phyloP scores from a whole-genome alignment of 2,329 filamentous ascomycete genomes.

The Pseudogymnoascus sp. region DNA sequence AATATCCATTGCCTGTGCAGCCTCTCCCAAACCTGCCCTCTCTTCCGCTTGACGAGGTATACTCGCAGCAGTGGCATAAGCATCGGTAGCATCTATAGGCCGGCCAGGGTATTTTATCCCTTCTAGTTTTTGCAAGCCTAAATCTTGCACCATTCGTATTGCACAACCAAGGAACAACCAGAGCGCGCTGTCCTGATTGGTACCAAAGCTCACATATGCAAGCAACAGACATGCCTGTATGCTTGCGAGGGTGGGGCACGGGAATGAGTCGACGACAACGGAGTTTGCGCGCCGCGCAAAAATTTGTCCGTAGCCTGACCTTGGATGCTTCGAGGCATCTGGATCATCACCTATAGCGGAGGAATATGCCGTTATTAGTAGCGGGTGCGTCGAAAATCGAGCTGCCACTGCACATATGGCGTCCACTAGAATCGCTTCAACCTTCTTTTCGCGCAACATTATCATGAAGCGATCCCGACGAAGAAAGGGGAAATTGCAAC shows the following conservation, averaged over 20 bases:
- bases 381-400: slow-evolving; percentile 60
- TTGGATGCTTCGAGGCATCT: slow-evolving; percentile 36
- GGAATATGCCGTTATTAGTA: slow-evolving; percentile 30
- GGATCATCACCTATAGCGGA: slow-evolving; percentile 30
- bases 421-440: slow-evolving; percentile 79
- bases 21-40: neutral
- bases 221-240: slow-evolving; percentile 77
- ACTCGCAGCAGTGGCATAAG: neutral
- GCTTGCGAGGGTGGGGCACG: slow-evolving; percentile 72
- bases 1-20: neutral
- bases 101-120: slow-evolving; percentile 43
- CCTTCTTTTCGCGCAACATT: slow-evolving; percentile 67
- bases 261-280: slow-evolving; percentile 71
- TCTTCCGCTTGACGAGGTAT: neutral
- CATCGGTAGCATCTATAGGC: slow-evolving; percentile 18
- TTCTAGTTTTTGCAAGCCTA: slow-evolving; percentile 74
- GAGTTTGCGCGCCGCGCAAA: slow-evolving; percentile 76
- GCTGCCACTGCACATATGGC: slow-evolving; percentile 76
- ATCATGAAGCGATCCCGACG: slow-evolving; percentile 62
- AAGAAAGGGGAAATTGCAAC: slow-evolving; percentile 79
- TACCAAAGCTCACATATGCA: slow-evolving; percentile 83
- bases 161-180: slow-evolving; percentile 92
- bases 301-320: slow-evolving; percentile 63
- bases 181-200: slow-evolving; percentile 76
- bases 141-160: slow-evolving; percentile 71